A percentile compares a stretch with the other conserved stretches of the same genome.
These are phyloP conservation scores for Chalaropsis thielavioides DNA, from an alignment of 2,329 filamentous ascomycete genomes.

Conservation along the genomic window DNA sequence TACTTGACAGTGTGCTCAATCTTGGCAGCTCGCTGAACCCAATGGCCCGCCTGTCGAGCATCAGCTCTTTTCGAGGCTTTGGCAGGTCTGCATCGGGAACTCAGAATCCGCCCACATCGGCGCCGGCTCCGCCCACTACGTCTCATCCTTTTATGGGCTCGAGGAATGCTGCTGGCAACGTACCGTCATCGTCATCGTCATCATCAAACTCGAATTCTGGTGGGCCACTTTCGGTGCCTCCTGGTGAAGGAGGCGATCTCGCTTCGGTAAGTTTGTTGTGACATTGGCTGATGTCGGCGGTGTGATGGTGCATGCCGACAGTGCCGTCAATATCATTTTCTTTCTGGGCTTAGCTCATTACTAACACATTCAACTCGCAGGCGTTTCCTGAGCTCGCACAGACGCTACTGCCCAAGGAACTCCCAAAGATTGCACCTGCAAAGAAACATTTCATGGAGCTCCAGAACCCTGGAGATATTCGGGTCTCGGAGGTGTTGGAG, in stretches of 20 bases:
- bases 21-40: slow-evolving; percentile 66
- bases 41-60: slow-evolving; percentile 60
- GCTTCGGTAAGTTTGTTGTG: slow-evolving; percentile 34
- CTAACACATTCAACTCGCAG: slow-evolving; percentile 24
- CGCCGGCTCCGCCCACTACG: background rate
- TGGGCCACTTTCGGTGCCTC: background rate
- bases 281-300: background rate
- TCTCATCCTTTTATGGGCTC: background rate
- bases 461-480: slow-evolving; percentile 54
- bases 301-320: too few species aligned
- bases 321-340: background rate
- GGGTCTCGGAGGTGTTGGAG: slow-evolving; percentile 57
- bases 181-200: background rate
- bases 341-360: slow-evolving; percentile 2
- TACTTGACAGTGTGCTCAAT: slow-evolving; percentile 68
- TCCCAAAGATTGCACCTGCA: slow-evolving; percentile 46
- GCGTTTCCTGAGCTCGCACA: slow-evolving; percentile 47
- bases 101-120: slow-evolving; percentile 17
- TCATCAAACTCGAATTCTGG: background rate
- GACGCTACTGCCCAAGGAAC: slow-evolving; percentile 39
- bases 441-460: slow-evolving; percentile 60
- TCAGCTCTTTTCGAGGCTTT: slow-evolving; percentile 62
- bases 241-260: slow-evolving; percentile 39
- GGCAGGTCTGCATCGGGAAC: slow-evolving; percentile 37
- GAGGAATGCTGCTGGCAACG: background rate